Evolutionary conservation across 495 filamentous ascomycete genomes (phyloP).

Genomic region (Penicilliopsis zonata): DNA sequence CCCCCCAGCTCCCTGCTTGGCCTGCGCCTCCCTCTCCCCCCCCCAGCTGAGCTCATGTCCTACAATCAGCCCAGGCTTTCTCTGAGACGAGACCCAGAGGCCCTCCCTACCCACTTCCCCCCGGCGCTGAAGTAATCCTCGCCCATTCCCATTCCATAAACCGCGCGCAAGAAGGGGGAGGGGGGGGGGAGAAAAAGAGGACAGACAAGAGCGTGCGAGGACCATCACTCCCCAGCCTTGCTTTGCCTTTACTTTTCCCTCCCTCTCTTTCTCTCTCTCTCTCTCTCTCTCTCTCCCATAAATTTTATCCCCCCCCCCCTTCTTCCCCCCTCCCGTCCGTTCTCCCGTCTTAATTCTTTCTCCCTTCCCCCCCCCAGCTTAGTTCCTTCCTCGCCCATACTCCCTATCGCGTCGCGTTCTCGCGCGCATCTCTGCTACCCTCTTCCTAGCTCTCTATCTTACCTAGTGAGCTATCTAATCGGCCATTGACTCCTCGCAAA

Average conservation of each 20-base stretch:
- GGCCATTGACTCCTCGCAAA: neutral
- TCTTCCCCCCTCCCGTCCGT: constrained; percentile 4
- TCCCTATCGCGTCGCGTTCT: constrained; percentile 3
- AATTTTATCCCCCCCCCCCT: constrained; percentile 4
- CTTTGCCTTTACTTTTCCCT: constrained; percentile 11
- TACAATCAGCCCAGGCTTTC: too few species aligned
- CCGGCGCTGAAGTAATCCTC: neutral
- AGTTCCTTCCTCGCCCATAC: constrained; percentile 5
- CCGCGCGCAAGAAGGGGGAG: constrained; percentile 6
- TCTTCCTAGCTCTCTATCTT: neutral
- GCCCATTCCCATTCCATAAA: constrained; percentile 6
- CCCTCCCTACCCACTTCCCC: neutral
- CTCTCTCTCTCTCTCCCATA: constrained; percentile 9
- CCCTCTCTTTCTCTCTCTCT: constrained; percentile 12
- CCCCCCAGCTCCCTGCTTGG: too few species aligned
- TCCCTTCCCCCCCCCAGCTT: constrained; percentile 3
- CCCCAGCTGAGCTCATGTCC: too few species aligned
- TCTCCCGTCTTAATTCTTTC: constrained; percentile 3
- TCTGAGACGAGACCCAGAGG: neutral
- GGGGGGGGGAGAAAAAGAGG: neutral
- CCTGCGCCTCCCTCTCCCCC: constrained; percentile 5
- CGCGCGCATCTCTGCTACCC: constrained; percentile 1
- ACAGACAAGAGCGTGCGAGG: too few species aligned
- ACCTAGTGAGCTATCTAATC: constrained; percentile 1
- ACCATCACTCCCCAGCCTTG: constrained; percentile 14